These are phyloP conservation scores for Cladosporium cucumerinum DNA, from an alignment of 2,329 filamentous ascomycete species.

Conservation along the genomic window DNA sequence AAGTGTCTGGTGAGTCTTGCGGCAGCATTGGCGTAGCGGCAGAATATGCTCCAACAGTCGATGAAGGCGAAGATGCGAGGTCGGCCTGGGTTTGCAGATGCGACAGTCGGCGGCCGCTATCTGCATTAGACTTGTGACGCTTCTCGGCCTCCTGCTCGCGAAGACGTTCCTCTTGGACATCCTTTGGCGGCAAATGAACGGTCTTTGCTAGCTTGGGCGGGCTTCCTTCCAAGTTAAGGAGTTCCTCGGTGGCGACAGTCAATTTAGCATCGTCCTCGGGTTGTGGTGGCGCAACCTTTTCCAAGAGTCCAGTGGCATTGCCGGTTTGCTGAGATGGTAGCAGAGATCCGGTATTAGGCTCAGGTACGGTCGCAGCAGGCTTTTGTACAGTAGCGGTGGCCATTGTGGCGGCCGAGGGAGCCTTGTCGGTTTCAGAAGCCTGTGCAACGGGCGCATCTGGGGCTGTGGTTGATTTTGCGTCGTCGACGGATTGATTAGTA, in stretches of 20 bases:
- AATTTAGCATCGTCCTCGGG: constrained; percentile 30
- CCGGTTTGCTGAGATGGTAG: background rate
- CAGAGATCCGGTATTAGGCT: background rate
- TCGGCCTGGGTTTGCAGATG: constrained; percentile 30
- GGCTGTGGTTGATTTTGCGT: constrained; percentile 11
- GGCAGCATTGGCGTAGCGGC: constrained; percentile 68
- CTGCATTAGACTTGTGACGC: constrained; percentile 36
- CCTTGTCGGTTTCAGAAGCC: constrained; percentile 18
- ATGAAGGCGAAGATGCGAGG: constrained; percentile 53
- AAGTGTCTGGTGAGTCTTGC: constrained; percentile 40
- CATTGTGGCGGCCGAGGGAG: constrained; percentile 15
- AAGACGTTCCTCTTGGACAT: constrained; percentile 48
- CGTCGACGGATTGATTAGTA: constrained; percentile 19
- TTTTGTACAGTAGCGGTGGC: constrained; percentile 15
- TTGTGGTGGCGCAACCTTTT: constrained; percentile 25
- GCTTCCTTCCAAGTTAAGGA: constrained; percentile 25
- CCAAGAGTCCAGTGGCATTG: background rate
- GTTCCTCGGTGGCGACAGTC: constrained; percentile 23
- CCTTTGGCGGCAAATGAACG: constrained; percentile 49
- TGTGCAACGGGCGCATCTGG: constrained; percentile 21
- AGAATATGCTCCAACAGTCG: constrained; percentile 66
- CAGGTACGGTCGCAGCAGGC: background rate
- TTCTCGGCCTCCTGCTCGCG: constrained; percentile 41
- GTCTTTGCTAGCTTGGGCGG: constrained; percentile 33
- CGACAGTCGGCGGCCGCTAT: constrained; percentile 33